phyloP scores from a whole-genome alignment of 257 asterid genomes.

The Solanum commersonii region DNA sequence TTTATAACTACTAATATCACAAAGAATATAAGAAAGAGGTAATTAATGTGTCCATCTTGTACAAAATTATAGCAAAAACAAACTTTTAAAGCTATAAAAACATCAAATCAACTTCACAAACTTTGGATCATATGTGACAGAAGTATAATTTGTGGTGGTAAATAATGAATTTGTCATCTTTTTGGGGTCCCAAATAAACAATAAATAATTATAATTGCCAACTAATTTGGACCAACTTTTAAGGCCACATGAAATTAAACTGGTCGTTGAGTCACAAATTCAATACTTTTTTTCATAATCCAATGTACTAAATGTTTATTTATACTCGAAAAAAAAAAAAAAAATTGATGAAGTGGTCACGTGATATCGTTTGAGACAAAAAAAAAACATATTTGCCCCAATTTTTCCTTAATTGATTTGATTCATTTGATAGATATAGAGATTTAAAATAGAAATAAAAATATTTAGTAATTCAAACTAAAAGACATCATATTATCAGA shows the following conservation, averaged over 20 bases:
- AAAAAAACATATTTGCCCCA: too few species aligned
- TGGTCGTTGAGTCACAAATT: not conserved
- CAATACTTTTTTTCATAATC: not conserved
- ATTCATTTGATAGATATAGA: not conserved
- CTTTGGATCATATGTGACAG: not conserved
- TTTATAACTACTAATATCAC: too few species aligned
- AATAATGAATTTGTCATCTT: not conserved
- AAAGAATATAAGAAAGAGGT: too few species aligned
- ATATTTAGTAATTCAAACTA: not conserved
- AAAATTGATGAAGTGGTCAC: not conserved
- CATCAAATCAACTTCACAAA: too few species aligned
- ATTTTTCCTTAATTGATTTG: not conserved
- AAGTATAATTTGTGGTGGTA: not conserved
- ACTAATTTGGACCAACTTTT: not conserved
- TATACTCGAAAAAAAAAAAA: too few species aligned
- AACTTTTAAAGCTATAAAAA: too few species aligned
- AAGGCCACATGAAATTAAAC: not conserved
- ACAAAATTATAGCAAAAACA: too few species aligned
- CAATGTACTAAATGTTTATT: not conserved
- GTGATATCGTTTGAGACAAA: not conserved
- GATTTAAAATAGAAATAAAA: not conserved
- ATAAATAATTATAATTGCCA: not conserved
- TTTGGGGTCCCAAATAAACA: not conserved
- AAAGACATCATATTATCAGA: not conserved
- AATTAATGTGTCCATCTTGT: too few species aligned